phyloP scores from a whole-genome alignment of 2,329 filamentous ascomycete species.

The Drechslerella stenobrocha region DNA sequence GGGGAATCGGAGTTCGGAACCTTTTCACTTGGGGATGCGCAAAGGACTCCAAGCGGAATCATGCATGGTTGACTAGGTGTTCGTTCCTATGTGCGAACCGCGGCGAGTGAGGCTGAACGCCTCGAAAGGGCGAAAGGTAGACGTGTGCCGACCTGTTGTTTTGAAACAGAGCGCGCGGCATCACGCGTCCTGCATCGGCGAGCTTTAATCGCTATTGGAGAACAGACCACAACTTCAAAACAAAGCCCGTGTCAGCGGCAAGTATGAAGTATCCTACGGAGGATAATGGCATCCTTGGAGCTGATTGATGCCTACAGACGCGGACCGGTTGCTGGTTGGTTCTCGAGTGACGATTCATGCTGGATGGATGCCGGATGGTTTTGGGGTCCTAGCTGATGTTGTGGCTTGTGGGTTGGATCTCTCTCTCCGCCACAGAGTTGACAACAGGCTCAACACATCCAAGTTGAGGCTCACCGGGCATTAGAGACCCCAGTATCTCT shows the following conservation, averaged over 20 bases:
- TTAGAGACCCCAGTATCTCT: no score
- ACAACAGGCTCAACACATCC: no score
- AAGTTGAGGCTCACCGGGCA: no score
- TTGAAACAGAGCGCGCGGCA: slow-evolving; percentile 7
- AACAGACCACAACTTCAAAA: background rate
- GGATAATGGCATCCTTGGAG: background rate
- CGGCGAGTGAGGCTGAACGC: background rate
- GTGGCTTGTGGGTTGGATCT: no score
- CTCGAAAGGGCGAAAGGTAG: background rate
- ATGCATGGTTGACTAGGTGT: no score
- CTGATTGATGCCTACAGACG: background rate
- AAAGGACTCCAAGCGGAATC: background rate
- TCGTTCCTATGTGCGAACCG: background rate
- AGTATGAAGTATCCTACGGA: background rate
- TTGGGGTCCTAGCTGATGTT: no score
- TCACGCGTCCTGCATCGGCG: background rate
- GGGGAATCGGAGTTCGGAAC: slow-evolving; percentile 32
- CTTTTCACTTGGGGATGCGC: background rate
- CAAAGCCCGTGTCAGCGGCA: background rate
- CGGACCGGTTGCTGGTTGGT: background rate
- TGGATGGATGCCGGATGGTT: no score
- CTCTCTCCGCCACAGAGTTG: no score
- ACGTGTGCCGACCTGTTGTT: slow-evolving; percentile 6
- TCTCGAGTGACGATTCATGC: background rate
- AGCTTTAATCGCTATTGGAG: background rate